Conservation (phyloP, 805 yeast species). For the Candida anglica region DNA sequence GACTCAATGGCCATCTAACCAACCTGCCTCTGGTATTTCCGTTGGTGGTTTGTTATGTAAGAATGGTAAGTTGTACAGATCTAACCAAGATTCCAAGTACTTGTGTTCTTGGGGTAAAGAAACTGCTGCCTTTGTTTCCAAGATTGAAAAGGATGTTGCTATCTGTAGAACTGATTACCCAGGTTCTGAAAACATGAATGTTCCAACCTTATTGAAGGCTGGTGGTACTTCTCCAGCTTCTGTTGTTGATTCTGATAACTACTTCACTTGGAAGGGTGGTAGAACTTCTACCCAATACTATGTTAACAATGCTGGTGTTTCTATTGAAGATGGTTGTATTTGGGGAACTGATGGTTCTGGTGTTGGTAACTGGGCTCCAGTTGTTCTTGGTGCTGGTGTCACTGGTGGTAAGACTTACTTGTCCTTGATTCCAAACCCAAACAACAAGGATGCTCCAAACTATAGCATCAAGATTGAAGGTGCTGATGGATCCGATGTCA, state of each 20-base stretch:
- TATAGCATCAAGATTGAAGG: conserved; percentile 66
- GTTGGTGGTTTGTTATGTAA: conserved; percentile 91
- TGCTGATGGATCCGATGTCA: conserved; percentile 44
- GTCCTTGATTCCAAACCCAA: conserved; percentile 93
- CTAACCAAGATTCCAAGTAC: conserved; percentile 62
- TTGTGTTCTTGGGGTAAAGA: conserved; percentile 87
- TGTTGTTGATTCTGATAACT: conserved; percentile 72
- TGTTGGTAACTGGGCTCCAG: conserved; percentile 98
- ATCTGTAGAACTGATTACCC: conserved; percentile 99
- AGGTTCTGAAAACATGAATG: conserved; percentile 97
- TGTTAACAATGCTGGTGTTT: conserved; percentile 94
- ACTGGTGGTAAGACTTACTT: conserved; percentile 66
- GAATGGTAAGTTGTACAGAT: conserved; percentile 77
- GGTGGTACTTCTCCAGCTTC: conserved; percentile 67
- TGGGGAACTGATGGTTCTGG: conserved; percentile 84
- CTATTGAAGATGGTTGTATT: conserved; percentile 84
- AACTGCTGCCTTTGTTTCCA: conserved; percentile 64
- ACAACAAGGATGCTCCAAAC: conserved; percentile 63
- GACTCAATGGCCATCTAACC: conserved; percentile 93
- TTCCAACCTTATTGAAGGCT: conserved; percentile 79
- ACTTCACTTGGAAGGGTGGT: conserved; percentile 80
- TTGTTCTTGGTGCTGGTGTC: conserved; percentile 90
- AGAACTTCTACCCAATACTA: conserved; percentile 93
- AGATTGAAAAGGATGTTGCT: conserved; percentile 67
- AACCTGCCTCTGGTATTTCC: conserved; percentile 86